phyloP scores from a whole-genome alignment of 148 eudicot genomes.

The Limonium bicolor region DNA sequence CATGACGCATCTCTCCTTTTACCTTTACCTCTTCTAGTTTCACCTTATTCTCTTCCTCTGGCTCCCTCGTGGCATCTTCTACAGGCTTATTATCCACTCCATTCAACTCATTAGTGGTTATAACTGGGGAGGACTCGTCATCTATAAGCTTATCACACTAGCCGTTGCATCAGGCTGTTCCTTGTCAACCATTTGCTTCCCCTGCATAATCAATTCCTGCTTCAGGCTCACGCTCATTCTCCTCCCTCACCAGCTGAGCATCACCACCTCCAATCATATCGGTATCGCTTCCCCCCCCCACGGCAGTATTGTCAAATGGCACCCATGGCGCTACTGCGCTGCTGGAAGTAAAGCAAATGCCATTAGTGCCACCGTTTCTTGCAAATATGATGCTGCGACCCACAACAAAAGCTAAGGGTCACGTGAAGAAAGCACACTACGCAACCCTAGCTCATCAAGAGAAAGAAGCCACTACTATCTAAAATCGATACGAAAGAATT shows the following conservation, averaged over 20 bases:
- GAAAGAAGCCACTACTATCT: too few relatives aligned
- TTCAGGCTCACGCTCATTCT: neutral
- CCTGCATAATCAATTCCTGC: neutral
- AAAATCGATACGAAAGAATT: too few relatives aligned
- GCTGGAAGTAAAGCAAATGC: too few relatives aligned
- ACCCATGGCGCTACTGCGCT: too few relatives aligned
- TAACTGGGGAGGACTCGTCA: neutral
- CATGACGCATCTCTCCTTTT: neutral
- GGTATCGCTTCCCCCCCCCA: too few relatives aligned
- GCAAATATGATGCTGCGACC: too few relatives aligned
- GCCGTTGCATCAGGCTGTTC: constrained; percentile 1
- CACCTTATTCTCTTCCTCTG: neutral
- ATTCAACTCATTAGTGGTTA: neutral
- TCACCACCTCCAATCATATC: constrained; percentile 1
- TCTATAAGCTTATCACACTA: neutral
- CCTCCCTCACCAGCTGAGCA: neutral
- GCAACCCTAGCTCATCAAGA: too few relatives aligned
- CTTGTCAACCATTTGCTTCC: neutral
- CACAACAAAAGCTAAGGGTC: too few relatives aligned
- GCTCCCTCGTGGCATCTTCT: neutral
- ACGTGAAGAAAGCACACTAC: too few relatives aligned
- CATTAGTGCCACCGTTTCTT: too few relatives aligned
- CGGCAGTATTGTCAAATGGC: too few relatives aligned
- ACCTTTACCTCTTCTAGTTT: neutral
- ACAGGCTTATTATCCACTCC: neutral